Conservation (phyloP, 108 stramenopile genomes). For the Phaeodactylum tricornutum region DNA sequence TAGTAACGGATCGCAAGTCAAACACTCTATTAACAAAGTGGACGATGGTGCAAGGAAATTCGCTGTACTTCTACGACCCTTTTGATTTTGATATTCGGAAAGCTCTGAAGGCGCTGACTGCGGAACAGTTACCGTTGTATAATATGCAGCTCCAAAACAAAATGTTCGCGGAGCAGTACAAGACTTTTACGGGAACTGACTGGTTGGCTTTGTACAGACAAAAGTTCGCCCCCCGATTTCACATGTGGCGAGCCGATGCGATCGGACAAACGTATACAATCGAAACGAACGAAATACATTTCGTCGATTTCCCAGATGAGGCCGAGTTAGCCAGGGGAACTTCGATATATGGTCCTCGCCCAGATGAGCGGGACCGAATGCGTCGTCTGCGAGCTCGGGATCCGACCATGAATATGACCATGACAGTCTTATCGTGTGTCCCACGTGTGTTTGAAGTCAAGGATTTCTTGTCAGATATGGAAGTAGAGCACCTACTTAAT, state of each 20-base stretch:
- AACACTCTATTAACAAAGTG: slow-evolving; percentile 12
- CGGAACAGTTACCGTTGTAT: slow-evolving; percentile 22
- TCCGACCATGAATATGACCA: slow-evolving; percentile 18
- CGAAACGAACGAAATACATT: slow-evolving; percentile 34
- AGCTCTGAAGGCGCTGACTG: slow-evolving; percentile 24
- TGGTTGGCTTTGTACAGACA: slow-evolving; percentile 30
- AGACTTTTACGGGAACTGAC: slow-evolving; percentile 30
- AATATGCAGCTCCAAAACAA: slow-evolving; percentile 38
- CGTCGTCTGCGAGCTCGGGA: slow-evolving; percentile 25
- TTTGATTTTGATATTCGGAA: slow-evolving; percentile 28
- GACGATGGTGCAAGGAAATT: slow-evolving; percentile 10
- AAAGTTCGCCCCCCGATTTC: slow-evolving; percentile 19
- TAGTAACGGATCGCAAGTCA: slow-evolving; percentile 9
- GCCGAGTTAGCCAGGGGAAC: slow-evolving; percentile 2
- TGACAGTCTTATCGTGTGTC: slow-evolving; percentile 56
- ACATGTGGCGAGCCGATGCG: slow-evolving; percentile 43
- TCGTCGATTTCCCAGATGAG: slow-evolving; percentile 21
- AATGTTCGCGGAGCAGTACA: slow-evolving; percentile 24
- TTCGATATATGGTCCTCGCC: slow-evolving; percentile 12
- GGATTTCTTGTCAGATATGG: slow-evolving; percentile 38
- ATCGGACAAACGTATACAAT: slow-evolving; percentile 33
- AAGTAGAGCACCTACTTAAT: slow-evolving; percentile 42
- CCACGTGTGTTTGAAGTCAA: slow-evolving; percentile 58
- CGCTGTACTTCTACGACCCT: slow-evolving; percentile 59
- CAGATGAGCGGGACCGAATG: slow-evolving; percentile 10